Conservation (phyloP, 495 filamentous ascomycete genomes). For the Aspergillus incahuasiensis region DNA sequence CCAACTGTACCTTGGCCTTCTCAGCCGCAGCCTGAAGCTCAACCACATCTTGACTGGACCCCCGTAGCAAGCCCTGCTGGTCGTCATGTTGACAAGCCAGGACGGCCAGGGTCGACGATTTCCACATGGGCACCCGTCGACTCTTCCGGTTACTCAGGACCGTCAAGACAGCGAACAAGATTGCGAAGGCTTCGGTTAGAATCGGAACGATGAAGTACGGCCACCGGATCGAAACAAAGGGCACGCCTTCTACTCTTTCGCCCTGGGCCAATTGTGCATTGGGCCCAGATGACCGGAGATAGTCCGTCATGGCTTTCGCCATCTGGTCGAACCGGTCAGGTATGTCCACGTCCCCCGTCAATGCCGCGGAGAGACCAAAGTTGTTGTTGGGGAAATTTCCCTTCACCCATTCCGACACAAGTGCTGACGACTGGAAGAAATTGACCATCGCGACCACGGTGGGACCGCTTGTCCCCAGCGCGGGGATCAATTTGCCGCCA, state of each 20-base stretch:
- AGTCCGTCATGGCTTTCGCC: conserved; percentile 18
- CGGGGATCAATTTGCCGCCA: neutral
- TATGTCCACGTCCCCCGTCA: conserved; percentile 12
- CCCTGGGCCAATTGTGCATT: conserved; percentile 10
- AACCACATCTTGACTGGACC: conserved; percentile 6
- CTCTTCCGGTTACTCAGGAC: conserved; percentile 16
- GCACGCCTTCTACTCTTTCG: conserved; percentile 9
- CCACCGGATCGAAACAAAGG: conserved; percentile 18
- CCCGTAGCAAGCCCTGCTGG: conserved; percentile 10
- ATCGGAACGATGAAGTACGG: conserved; percentile 17
- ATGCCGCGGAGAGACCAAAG: conserved; percentile 10
- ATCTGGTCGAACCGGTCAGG: conserved; percentile 13
- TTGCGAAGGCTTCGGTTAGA: conserved; percentile 12
- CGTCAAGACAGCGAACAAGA: conserved; percentile 17
- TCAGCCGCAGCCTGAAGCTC: conserved; percentile 12
- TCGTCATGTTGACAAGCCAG: conserved; percentile 18
- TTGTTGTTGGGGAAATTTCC: conserved; percentile 14
- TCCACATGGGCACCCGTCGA: conserved; percentile 18
- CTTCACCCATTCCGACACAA: conserved; percentile 11
- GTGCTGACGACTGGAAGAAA: conserved; percentile 13
- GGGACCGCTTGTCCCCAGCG: conserved; percentile 1
- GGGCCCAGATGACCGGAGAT: conserved; percentile 13
- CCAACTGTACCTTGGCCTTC: conserved; percentile 7
- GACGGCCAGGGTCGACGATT: conserved; percentile 20
- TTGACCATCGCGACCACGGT: conserved; percentile 4